A percentile compares a stretch with the other conserved stretches of the same genome.
Conservation (phyloP, 1,284 basidiomycete species). For the Austroboletus niveus region DNA sequence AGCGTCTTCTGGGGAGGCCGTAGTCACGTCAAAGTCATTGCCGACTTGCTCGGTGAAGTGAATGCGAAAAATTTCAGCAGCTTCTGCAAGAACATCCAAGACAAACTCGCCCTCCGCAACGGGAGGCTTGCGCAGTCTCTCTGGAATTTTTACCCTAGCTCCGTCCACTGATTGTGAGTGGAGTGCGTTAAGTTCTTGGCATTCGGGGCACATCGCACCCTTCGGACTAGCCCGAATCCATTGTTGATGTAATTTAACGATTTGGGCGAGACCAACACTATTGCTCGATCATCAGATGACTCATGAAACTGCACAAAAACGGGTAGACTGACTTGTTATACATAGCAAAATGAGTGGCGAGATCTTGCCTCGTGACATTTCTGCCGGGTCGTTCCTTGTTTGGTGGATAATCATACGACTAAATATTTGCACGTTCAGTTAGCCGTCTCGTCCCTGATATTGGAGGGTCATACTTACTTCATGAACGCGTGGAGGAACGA, state of each 20-base stretch:
- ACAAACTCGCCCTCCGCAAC: conserved; percentile 46
- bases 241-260: conserved; percentile 53
- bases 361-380: conserved; percentile 49
- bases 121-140: conserved; percentile 37
- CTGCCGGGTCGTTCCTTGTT: conserved; percentile 49
- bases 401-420: conserved; percentile 67
- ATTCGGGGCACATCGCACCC: conserved; percentile 60
- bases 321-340: conserved; percentile 52
- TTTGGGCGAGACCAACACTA: conserved; percentile 53
- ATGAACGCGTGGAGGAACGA: conserved; percentile 52
- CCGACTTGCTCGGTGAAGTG: conserved; percentile 36
- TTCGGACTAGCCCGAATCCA: conserved; percentile 54
- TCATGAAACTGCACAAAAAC: not conserved
- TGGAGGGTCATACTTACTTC: conserved; percentile 39
- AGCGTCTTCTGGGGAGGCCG: conserved; percentile 36
- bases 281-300: not conserved
- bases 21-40: conserved; percentile 21
- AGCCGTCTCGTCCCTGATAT: not conserved
- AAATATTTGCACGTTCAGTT: not conserved
- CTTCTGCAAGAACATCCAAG: conserved; percentile 49
- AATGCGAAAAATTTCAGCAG: conserved; percentile 44
- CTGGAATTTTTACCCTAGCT: conserved; percentile 43
- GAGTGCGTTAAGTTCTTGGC: conserved; percentile 65
- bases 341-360: conserved; percentile 60
- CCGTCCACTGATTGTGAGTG: conserved; percentile 69